A percentile compares a stretch with the other conserved stretches of the same genome.
phyloP scores from a whole-genome alignment of 202 grass and related monocot genomes.

The Musa balbisiana region DNA sequence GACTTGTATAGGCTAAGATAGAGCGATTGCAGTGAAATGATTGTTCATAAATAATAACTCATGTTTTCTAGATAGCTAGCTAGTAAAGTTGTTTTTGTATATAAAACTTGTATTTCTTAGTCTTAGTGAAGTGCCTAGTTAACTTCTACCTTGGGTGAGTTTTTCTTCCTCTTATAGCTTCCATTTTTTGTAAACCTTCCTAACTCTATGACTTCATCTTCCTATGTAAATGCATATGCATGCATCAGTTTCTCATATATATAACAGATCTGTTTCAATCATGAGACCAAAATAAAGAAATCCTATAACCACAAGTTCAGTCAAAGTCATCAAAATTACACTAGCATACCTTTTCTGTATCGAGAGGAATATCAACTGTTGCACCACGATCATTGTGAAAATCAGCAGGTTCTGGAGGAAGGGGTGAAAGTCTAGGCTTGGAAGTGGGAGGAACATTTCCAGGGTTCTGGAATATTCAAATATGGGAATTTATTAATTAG shows the following conservation, averaged over 20 bases:
- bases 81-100: too few species aligned
- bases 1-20: too few species aligned
- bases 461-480: constrained; percentile 44
- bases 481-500: constrained; percentile 21
- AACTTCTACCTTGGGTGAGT: too few species aligned
- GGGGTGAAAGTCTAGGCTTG: constrained; percentile 81
- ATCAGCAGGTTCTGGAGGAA: constrained; percentile 70
- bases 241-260: background rate
- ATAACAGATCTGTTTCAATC: background rate
- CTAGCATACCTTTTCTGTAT: constrained; percentile 44
- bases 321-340: background rate
- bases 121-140: too few species aligned
- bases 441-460: constrained; percentile 51
- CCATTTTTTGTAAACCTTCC: too few species aligned
- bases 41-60: too few species aligned
- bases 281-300: background rate
- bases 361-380: constrained; percentile 84
- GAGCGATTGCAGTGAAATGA: too few species aligned
- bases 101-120: too few species aligned
- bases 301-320: background rate
- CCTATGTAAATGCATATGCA: background rate
- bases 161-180: too few species aligned
- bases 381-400: constrained; percentile 80
- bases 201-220: background rate
- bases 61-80: too few species aligned